Evolutionary conservation across 148 eudicot genomes (phyloP).

Genomic region (Agrostemma githago): DNA sequence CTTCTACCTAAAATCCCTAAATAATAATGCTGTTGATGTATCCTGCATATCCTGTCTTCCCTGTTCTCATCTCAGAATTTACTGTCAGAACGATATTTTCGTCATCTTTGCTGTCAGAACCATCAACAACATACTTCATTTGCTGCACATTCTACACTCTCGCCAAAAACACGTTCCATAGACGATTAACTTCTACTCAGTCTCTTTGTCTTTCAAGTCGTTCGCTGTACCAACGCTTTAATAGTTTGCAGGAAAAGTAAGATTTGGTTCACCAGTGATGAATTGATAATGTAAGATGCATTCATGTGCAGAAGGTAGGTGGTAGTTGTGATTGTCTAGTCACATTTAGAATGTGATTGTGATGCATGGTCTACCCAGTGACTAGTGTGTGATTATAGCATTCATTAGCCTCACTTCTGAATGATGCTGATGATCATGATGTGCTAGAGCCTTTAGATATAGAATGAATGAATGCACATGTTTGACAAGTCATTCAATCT

Average conservation of each 20-base stretch:
- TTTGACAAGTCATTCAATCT: neutral
- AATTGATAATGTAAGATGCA: neutral
- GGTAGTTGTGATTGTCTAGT: slow-evolving; percentile 7
- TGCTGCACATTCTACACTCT: neutral
- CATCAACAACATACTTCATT: neutral
- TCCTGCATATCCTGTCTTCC: neutral
- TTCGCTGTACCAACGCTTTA: too few relatives aligned
- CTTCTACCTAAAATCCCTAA: neutral
- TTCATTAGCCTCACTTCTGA: neutral
- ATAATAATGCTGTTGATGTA: slow-evolving; percentile 13
- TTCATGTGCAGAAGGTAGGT: neutral
- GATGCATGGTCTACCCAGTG: neutral
- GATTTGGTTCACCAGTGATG: neutral
- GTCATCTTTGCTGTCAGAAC: too few relatives aligned
- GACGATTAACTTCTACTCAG: too few relatives aligned
- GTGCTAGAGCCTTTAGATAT: neutral
- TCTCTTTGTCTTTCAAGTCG: too few relatives aligned
- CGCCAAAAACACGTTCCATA: too few relatives aligned
- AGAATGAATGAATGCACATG: neutral
- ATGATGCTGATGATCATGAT: neutral
- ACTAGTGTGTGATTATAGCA: neutral
- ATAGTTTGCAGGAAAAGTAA: neutral
- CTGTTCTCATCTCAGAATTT: neutral
- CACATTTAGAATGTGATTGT: slow-evolving; percentile 6
- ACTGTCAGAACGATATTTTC: too few relatives aligned